Evolutionary conservation across 306 rosid species (phyloP), one percentile per base, ranked within the genome.

Genomic region (Comarum palustre): DNA sequence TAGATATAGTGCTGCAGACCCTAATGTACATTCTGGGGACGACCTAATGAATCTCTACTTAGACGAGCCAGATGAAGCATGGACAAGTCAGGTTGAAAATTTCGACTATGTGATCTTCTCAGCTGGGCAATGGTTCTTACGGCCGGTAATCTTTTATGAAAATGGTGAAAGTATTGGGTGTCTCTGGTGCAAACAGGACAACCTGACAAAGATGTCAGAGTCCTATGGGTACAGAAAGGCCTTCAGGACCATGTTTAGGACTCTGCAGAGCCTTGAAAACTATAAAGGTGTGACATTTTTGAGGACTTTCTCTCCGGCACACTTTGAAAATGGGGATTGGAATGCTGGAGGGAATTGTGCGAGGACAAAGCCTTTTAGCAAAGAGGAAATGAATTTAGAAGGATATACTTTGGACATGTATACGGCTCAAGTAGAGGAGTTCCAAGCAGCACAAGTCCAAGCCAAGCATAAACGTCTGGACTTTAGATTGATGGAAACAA

Each of bases 121-220:
- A 50, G 89, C 88, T 4, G 99, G 97, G 20, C 97, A 91, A 12
- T 95, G 99, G 99, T 95, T 95, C 83, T 91, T 91, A 24, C 78
- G 96, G 31, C 92, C 93, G 0, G 57, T 81, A 10, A 36, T 88
- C 38, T 77, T 73, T 77, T 76, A 88, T 24, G 93, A 91, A 71
- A 84, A 88, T 9, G 85, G 80, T 16, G 68, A 42, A 8, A 77
- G 85, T 15, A 72, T 86, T 6, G 97, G 96, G 68, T 91, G 99
- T 74, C 71, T 81, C 82, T 67, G 14, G 39, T 95, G 97, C 79
- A 78, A 76, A 1, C 65, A 24, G 17, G 75, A 68, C 22, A 88
- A 88, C 64, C 64, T 86, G 70, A 79, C 86, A 51, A 78, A 77
- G 3, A 68, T 89, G 5, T 19, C 73, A 2, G 65, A 66, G 78